Evolutionary conservation across 2,329 filamentous ascomycete genomes (phyloP), one percentile per base, ranked within the genome.

Genomic region (Cercospora zeae-maydis): DNA sequence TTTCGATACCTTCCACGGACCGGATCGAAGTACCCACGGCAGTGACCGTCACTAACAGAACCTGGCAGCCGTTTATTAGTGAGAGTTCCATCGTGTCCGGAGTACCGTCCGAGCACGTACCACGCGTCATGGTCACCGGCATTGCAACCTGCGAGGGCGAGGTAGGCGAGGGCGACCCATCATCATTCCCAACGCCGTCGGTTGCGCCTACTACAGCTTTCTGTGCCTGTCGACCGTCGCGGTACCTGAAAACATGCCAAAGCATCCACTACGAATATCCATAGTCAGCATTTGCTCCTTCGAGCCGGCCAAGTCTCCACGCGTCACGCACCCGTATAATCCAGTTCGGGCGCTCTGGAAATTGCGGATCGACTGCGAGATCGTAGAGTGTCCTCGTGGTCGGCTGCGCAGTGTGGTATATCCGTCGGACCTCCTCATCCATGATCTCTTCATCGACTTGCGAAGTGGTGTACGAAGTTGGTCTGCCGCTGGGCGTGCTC

Each of bases 221-320:
- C 11, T 31, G 49, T 3, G 49, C 49, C 42, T 68, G 66, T 36
- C 78, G 75, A 63, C 78, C 74, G 65, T 78, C 76, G 16, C 75
- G 71, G 62, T 78, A 80, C 16, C 79, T 77, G 63, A 81, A 80
- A 58, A 78, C 77, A 67, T 81, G 79, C 79, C 79, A 81, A 9
- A 81, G 72, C 61, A 78, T 77, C 79, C 79, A 81, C 24, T 76
- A 16, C 47, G 13, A 24, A 21, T n/a, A 27, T 55, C 24, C 24
- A 6, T n/a, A 55, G 49, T 19, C 2, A 27, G 16, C 27, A 2
- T 3, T 27, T n/a, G 33, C 37, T 27, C 47, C n/a, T 13, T 21
- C 56, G 30, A 21, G 39, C 11, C 8, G 31, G 19, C 13, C 19
- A n/a, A n/a, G 24, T 13, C 31, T 58, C 16, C 11, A 45, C 57